Evolutionary conservation across 2,329 filamentous ascomycete genomes (phyloP).

Genomic region (Fusarium xylarioides): DNA sequence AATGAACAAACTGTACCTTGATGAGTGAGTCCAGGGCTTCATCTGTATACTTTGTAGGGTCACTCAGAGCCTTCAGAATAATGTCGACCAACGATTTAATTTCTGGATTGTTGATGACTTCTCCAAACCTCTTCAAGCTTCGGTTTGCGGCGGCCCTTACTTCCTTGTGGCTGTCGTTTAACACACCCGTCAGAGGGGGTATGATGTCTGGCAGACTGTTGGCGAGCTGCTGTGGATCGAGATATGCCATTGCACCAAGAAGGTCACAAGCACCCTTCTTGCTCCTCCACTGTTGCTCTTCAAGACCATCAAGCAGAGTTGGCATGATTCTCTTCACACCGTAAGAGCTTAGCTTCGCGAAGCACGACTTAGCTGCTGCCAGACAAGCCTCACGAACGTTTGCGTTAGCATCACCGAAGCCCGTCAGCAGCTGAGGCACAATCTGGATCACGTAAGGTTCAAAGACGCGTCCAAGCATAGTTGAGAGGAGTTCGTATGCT

Average conservation of each 20-base stretch:
- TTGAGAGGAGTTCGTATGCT: slow-evolving; percentile 89
- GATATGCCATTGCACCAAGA: slow-evolving; percentile 96
- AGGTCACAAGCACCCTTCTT: slow-evolving; percentile 98
- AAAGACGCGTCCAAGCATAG: slow-evolving; percentile 86
- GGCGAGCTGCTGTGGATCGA: slow-evolving; percentile 94
- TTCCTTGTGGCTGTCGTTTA: slow-evolving; percentile 99
- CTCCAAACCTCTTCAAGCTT: slow-evolving; percentile 96
- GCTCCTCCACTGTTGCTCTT: slow-evolving; percentile 96
- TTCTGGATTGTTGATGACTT: slow-evolving; percentile 98
- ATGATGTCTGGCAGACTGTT: slow-evolving; percentile 95
- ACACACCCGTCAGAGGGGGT: slow-evolving; percentile 88
- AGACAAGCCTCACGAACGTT: slow-evolving; percentile 94
- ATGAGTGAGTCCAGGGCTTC: slow-evolving; percentile 93
- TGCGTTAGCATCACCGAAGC: slow-evolving; percentile 87
- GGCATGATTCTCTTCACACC: slow-evolving; percentile 96
- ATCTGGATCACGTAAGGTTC: slow-evolving; percentile 98
- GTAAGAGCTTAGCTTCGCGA: slow-evolving; percentile 91
- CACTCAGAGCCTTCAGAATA: slow-evolving; percentile 93
- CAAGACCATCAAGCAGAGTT: slow-evolving; percentile 87
- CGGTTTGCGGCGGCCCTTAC: slow-evolving; percentile 91
- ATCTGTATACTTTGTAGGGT: slow-evolving; percentile 96
- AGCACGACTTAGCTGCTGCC: slow-evolving; percentile 93
- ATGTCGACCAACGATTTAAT: slow-evolving; percentile 92
- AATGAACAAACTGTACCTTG: slow-evolving; percentile 98
- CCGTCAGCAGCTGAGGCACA: slow-evolving; percentile 86